phyloP scores from a whole-genome alignment of 2,329 filamentous ascomycete genomes.

The Nemania sp. region DNA sequence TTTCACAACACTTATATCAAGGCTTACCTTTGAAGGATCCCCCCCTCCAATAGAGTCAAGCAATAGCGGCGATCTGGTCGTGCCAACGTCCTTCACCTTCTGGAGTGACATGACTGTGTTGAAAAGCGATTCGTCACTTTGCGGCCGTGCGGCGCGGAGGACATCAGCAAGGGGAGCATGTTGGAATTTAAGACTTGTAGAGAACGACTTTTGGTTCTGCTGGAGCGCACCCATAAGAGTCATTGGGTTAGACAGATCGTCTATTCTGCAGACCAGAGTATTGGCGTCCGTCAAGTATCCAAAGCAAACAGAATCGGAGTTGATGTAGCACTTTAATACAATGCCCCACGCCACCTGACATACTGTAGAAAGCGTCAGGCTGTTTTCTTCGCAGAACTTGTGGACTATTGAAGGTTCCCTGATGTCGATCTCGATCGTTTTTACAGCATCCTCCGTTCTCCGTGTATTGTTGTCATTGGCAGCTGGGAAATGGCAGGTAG shows the following conservation, averaged over 20 bases:
- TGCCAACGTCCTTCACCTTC: constrained; percentile 26
- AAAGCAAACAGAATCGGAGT: constrained; percentile 22
- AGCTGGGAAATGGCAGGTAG: constrained; percentile 18
- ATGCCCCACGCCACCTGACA: constrained; percentile 23
- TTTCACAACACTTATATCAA: not conserved
- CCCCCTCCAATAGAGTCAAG: constrained; percentile 2
- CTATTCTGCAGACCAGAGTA: constrained; percentile 12
- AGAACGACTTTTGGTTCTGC: constrained; percentile 2
- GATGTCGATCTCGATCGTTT: constrained; percentile 1
- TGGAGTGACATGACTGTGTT: constrained; percentile 31
- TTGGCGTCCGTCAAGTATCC: constrained; percentile 26
- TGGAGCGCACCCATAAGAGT: not conserved
- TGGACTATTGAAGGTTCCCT: not conserved
- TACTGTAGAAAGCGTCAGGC: constrained; percentile 9
- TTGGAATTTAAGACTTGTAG: constrained; percentile 12
- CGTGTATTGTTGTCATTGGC: not conserved
- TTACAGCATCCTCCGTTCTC: not conserved
- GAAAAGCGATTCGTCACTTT: constrained; percentile 15
- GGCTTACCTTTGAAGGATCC: constrained; percentile 16
- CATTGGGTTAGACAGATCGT: not conserved
- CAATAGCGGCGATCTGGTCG: not conserved
- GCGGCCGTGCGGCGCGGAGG: constrained; percentile 1
- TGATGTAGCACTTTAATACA: constrained; percentile 20
- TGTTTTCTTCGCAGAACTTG: constrained; percentile 21
- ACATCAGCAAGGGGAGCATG: constrained; percentile 10